Conservation (phyloP, 371 early-diverging fungal genomes). For the Parasitella parasitica region DNA sequence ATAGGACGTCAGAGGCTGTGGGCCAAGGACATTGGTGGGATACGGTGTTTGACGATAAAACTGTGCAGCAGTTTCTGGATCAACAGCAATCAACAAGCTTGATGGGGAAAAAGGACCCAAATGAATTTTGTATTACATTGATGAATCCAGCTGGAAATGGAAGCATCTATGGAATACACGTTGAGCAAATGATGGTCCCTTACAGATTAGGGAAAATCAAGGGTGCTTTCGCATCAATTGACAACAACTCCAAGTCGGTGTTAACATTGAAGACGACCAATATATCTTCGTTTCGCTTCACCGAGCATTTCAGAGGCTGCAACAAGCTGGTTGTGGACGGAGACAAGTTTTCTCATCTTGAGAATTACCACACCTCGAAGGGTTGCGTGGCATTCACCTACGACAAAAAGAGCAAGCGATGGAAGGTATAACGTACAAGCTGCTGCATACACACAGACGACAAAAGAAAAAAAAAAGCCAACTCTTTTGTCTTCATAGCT, state of each 20-base stretch:
- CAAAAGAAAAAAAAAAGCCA: neutral
- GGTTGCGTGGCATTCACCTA: neutral
- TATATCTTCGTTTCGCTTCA: conserved; percentile 13
- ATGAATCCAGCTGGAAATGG: conserved; percentile 69
- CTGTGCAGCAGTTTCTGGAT: conserved; percentile 45
- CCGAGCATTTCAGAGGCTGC: neutral
- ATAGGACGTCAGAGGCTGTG: conserved; percentile 58
- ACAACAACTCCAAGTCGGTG: neutral
- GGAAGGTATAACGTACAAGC: no score
- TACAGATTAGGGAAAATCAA: conserved; percentile 31
- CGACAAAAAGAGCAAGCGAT: conserved; percentile 8
- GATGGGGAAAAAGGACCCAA: conserved; percentile 11
- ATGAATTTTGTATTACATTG: conserved; percentile 54
- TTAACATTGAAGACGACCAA: conserved; percentile 10
- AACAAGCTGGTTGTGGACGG: conserved; percentile 13
- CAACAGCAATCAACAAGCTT: conserved; percentile 1
- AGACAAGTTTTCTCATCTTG: conserved; percentile 6
- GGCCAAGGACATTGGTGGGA: conserved; percentile 69
- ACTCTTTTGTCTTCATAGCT: neutral
- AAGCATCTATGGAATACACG: conserved; percentile 57
- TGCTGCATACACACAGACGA: no score
- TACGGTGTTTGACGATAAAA: conserved; percentile 51
- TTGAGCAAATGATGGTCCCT: conserved; percentile 65
- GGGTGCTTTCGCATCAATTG: neutral
- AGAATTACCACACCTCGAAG: neutral